Percentiles rank a stretch among this genome's conserved stretches.
Evolutionary conservation across 129 eudicot genomes (phyloP).

Genomic region (Logfia minima): DNA sequence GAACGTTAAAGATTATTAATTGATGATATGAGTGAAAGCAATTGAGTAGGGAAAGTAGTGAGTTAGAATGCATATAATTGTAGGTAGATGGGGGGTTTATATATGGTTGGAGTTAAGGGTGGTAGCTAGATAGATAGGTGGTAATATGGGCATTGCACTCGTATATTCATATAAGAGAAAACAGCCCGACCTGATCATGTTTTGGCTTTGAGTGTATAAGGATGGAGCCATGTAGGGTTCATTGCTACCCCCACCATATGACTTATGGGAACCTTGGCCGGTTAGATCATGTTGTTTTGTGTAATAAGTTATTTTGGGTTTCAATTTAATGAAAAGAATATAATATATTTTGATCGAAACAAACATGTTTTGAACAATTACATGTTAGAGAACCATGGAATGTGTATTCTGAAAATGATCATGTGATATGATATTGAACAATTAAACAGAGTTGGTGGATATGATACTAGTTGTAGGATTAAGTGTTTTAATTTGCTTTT

Average conservation of each 20-base stretch:
- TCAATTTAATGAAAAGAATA: background rate
- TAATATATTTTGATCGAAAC: background rate
- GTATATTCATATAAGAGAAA: slow-evolving; percentile 13
- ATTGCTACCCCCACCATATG: slow-evolving; percentile 33
- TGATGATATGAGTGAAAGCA: background rate
- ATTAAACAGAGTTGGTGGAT: too few species aligned
- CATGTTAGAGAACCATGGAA: background rate
- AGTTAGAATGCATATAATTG: slow-evolving; percentile 20
- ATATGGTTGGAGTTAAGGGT: slow-evolving; percentile 33
- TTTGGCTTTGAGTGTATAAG: slow-evolving; percentile 23
- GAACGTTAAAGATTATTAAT: background rate
- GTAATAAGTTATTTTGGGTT: too few species aligned
- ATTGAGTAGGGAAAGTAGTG: slow-evolving; percentile 18
- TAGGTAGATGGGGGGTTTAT: slow-evolving; percentile 16
- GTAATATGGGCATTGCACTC: slow-evolving; percentile 1
- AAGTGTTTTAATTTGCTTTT: too few species aligned
- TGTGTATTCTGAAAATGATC: too few species aligned
- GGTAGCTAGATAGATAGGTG: slow-evolving; percentile 5
- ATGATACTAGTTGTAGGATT: too few species aligned
- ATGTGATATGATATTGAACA: too few species aligned
- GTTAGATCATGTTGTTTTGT: background rate
- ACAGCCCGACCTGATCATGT: slow-evolving; percentile 23
- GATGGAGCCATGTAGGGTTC: slow-evolving; percentile 37
- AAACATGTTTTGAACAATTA: background rate
- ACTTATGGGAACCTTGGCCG: slow-evolving; percentile 18